Percentiles rank a stretch among this genome's conserved stretches.
Conservation (phyloP, 2,329 filamentous ascomycete species). For the Cadophora gregata region DNA sequence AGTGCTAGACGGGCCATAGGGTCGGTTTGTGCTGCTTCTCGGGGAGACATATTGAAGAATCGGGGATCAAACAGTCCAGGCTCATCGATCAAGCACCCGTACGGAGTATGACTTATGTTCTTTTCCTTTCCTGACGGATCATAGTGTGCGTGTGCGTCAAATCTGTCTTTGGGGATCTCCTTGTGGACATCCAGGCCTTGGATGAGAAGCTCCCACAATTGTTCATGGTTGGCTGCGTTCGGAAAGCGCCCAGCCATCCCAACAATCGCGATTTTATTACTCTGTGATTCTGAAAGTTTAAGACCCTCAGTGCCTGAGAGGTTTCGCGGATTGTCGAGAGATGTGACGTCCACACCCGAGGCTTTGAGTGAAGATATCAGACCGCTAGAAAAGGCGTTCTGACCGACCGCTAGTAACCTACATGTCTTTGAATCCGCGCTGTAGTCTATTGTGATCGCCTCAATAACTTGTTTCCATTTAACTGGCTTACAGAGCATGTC, state of each 20-base stretch:
- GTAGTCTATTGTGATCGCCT: too few species aligned
- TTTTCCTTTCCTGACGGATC: slow-evolving; percentile 74
- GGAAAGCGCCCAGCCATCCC: slow-evolving; percentile 1
- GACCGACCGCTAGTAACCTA: too few species aligned
- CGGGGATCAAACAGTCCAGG: slow-evolving; percentile 80
- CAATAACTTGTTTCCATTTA: too few species aligned
- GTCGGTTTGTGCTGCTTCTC: slow-evolving; percentile 72
- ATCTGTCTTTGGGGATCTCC: slow-evolving; percentile 68
- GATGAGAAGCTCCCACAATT: background rate
- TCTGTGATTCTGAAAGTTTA: background rate
- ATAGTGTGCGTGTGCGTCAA: slow-evolving; percentile 72
- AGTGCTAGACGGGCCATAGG: slow-evolving; percentile 80
- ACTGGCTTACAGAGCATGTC: too few species aligned
- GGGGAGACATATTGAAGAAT: slow-evolving; percentile 87
- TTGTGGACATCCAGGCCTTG: slow-evolving; percentile 41
- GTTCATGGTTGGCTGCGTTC: background rate
- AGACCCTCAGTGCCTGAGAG: background rate
- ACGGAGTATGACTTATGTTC: too few species aligned
- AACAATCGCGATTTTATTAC: background rate
- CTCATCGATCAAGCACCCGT: slow-evolving; percentile 74
- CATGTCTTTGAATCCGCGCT: too few species aligned
- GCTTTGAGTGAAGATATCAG: too few species aligned
- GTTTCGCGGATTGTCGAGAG: too few species aligned
- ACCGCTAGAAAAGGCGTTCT: too few species aligned
- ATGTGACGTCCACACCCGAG: too few species aligned